Conservation (phyloP, 73 alveolate species). For the Symbiodinium natans region DNA sequence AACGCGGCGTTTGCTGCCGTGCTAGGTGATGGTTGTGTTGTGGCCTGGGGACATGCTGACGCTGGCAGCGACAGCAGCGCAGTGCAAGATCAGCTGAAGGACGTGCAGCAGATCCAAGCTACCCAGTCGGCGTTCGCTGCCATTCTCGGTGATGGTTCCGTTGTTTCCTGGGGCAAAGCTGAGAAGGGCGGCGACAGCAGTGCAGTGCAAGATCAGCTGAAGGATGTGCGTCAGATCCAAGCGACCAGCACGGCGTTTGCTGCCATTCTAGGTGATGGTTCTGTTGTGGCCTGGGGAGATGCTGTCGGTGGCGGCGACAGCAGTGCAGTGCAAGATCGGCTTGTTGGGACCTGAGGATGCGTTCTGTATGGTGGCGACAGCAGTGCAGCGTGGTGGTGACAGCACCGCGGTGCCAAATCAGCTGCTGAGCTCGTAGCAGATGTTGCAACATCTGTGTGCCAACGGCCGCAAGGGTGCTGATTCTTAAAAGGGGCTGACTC, state of each 20-base stretch:
- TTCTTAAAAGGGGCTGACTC: too few species aligned
- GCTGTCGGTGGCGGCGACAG: neutral
- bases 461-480: too few species aligned
- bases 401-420: too few species aligned
- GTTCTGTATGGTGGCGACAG: too few species aligned
- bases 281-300: neutral
- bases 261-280: neutral
- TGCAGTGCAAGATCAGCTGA: neutral
- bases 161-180: neutral
- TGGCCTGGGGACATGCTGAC: slow-evolving; percentile 7
- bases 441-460: too few species aligned
- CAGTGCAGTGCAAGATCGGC: too few species aligned
- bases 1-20: neutral
- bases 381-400: too few species aligned
- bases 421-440: too few species aligned
- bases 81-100: neutral
- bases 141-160: neutral
- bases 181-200: neutral
- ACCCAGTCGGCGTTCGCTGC: neutral
- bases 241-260: neutral
- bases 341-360: too few species aligned
- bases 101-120: neutral
- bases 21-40: neutral
- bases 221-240: neutral
- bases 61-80: neutral